These are phyloP conservation scores for Ceratobasidium papillatum DNA, from an alignment of 1,284 basidiomycete genomes.

Conservation along the genomic window DNA sequence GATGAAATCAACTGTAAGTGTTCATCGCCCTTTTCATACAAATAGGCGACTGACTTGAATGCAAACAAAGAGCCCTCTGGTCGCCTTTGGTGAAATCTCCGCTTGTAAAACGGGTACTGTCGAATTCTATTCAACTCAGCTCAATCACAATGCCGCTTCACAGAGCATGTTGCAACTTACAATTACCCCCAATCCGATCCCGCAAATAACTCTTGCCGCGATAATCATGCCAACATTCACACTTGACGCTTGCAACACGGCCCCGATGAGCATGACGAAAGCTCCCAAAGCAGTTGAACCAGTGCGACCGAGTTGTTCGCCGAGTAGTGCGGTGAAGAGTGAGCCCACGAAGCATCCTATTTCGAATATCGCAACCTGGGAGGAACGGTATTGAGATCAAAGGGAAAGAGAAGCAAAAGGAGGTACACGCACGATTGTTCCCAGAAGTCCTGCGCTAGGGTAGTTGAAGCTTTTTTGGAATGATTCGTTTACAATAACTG, in stretches of 20 bases:
- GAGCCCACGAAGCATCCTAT: slow-evolving; percentile 8
- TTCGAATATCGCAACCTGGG: slow-evolving; percentile 17
- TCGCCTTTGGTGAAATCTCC: slow-evolving; percentile 16
- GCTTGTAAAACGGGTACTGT: slow-evolving; percentile 12
- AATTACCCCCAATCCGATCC: not conserved
- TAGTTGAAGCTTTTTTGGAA: slow-evolving; percentile 21
- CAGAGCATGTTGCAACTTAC: no score
- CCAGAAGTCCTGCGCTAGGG: not conserved
- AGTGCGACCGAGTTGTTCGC: slow-evolving; percentile 4
- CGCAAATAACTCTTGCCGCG: not conserved
- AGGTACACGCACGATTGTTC: not conserved
- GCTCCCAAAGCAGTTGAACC: not conserved
- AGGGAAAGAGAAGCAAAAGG: not conserved
- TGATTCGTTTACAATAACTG: slow-evolving; percentile 9
- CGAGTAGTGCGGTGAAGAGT: not conserved
- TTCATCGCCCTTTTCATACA: not conserved
- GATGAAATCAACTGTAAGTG: not conserved
- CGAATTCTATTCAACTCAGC: slow-evolving; percentile 5
- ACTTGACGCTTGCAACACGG: slow-evolving; percentile 6
- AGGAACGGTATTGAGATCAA: not conserved
- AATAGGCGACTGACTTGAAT: not conserved
- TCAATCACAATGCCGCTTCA: no score
- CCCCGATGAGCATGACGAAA: slow-evolving; percentile 1
- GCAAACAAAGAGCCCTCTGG: slow-evolving; percentile 10
- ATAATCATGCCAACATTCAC: not conserved